Conservation (phyloP, 2,329 filamentous ascomycete genomes). For the Acrocalymma vagum region DNA sequence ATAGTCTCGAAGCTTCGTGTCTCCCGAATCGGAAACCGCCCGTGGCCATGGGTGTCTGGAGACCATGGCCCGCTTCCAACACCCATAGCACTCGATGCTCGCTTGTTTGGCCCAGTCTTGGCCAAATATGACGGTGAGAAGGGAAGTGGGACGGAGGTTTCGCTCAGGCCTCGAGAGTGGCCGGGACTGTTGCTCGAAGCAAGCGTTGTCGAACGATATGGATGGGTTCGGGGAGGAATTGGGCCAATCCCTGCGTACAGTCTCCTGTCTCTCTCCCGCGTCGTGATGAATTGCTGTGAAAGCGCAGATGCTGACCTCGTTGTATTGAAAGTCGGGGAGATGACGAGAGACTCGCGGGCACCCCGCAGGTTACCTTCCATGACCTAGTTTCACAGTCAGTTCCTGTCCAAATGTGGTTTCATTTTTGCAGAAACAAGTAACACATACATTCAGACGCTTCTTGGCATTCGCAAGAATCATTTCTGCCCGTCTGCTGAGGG, state of each 20-base stretch:
- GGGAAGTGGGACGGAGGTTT: conserved; percentile 48
- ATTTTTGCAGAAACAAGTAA: conserved; percentile 1
- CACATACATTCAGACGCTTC: conserved; percentile 79
- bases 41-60: conserved; percentile 42
- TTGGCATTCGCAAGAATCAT: conserved; percentile 94
- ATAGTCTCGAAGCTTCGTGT: conserved; percentile 51
- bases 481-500: conserved; percentile 73
- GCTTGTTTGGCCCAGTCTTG: conserved; percentile 37
- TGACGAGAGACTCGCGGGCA: conserved; percentile 73
- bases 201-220: conserved; percentile 42
- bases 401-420: conserved; percentile 7
- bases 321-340: conserved; percentile 60
- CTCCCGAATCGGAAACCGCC: conserved; percentile 46
- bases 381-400: conserved; percentile 65
- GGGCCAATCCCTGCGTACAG: conserved; percentile 47
- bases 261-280: conserved; percentile 44
- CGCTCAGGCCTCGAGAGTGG: conserved; percentile 52
- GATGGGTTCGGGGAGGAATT: conserved; percentile 41
- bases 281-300: conserved; percentile 41
- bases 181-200: conserved; percentile 38
- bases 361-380: conserved; percentile 93
- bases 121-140: conserved; percentile 41
- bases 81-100: conserved; percentile 50
- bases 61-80: conserved; percentile 47
- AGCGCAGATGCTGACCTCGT: conserved; percentile 39